These are phyloP conservation scores for Talaromyces sp. DNA, from an alignment of 2,329 filamentous ascomycete species.

Conservation along the genomic window DNA sequence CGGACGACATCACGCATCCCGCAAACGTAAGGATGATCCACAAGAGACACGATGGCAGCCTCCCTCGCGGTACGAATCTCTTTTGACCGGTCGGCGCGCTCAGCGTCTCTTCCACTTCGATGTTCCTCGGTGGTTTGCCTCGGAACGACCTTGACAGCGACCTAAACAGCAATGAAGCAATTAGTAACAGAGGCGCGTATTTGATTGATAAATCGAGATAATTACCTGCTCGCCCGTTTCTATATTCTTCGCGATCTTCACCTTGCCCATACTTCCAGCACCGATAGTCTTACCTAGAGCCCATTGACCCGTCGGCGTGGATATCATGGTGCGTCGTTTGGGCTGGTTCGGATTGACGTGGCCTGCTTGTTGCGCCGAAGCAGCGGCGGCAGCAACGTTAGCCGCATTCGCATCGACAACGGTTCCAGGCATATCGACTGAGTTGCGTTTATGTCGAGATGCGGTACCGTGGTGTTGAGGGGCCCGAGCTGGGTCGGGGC, in stretches of 20 bases:
- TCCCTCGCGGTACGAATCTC: slow-evolving; percentile 93
- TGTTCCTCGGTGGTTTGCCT: slow-evolving; percentile 84
- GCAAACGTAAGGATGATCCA: slow-evolving; percentile 94
- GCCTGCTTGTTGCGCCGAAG: slow-evolving; percentile 49
- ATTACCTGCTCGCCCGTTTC: slow-evolving; percentile 86
- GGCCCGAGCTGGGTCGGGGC: slow-evolving; percentile 53
- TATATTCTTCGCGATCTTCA: slow-evolving; percentile 87
- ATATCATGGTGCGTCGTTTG: slow-evolving; percentile 72
- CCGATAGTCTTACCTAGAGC: slow-evolving; percentile 94
- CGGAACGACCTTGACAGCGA: slow-evolving; percentile 95
- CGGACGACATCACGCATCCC: slow-evolving; percentile 91
- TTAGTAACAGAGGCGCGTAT: not conserved
- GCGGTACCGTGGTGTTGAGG: slow-evolving; percentile 39
- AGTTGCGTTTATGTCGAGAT: slow-evolving; percentile 42
- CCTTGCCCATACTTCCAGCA: slow-evolving; percentile 97
- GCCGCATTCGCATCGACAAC: slow-evolving; percentile 52
- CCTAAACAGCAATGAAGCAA: slow-evolving; percentile 50
- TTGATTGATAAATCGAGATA: slow-evolving; percentile 17
- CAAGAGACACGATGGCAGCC: slow-evolving; percentile 89
- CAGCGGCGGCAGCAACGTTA: slow-evolving; percentile 52
- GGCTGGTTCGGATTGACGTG: slow-evolving; percentile 39
- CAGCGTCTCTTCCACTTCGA: slow-evolving; percentile 66
- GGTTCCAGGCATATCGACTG: slow-evolving; percentile 45
- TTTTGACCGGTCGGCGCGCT: slow-evolving; percentile 91
- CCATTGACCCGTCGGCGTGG: slow-evolving; percentile 88